A percentile compares a stretch with the other conserved stretches of the same genome.
phyloP scores from a whole-genome alignment of 495 filamentous ascomycete species.

The Penicillium malachiteum region DNA sequence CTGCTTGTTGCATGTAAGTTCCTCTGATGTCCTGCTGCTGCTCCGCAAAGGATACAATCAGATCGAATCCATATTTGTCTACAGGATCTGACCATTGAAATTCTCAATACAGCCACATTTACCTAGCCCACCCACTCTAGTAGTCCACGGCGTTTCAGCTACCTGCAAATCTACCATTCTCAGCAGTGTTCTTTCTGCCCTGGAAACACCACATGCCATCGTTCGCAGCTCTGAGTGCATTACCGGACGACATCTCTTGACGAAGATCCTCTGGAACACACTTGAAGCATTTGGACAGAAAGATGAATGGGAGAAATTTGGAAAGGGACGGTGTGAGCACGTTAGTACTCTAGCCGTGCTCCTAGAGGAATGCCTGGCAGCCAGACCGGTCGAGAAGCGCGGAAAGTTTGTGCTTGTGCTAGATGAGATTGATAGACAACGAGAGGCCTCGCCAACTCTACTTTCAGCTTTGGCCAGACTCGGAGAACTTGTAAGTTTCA shows the following conservation, averaged over 20 bases:
- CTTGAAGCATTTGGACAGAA: slow-evolving; percentile 39
- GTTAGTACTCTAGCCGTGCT: slow-evolving; percentile 70
- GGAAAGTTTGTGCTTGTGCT: slow-evolving; percentile 77
- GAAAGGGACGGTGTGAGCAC: slow-evolving; percentile 69
- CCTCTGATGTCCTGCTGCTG: background rate
- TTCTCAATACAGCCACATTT: slow-evolving; percentile 30
- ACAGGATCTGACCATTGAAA: too few relatives aligned
- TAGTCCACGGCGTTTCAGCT: slow-evolving; percentile 84
- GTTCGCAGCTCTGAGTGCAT: slow-evolving; percentile 84
- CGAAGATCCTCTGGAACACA: slow-evolving; percentile 48
- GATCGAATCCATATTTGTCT: background rate
- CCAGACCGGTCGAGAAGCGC: slow-evolving; percentile 20
- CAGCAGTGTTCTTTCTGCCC: slow-evolving; percentile 56
- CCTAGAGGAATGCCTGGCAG: slow-evolving; percentile 53
- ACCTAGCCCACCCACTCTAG: slow-evolving; percentile 57
- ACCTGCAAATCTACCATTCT: slow-evolving; percentile 84
- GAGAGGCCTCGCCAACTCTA: slow-evolving; percentile 76
- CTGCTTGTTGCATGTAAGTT: slow-evolving; percentile 59
- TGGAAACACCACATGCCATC: slow-evolving; percentile 62
- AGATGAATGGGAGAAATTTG: slow-evolving; percentile 39
- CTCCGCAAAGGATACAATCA: background rate
- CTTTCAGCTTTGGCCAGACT: slow-evolving; percentile 79
- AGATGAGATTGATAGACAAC: slow-evolving; percentile 86
- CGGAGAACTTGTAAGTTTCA: slow-evolving; percentile 67
- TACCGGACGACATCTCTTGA: slow-evolving; percentile 83